A percentile compares a stretch with the other conserved stretches of the same genome.
phyloP scores from a whole-genome alignment of 306 rosid genomes.

The Sindora glabra region DNA sequence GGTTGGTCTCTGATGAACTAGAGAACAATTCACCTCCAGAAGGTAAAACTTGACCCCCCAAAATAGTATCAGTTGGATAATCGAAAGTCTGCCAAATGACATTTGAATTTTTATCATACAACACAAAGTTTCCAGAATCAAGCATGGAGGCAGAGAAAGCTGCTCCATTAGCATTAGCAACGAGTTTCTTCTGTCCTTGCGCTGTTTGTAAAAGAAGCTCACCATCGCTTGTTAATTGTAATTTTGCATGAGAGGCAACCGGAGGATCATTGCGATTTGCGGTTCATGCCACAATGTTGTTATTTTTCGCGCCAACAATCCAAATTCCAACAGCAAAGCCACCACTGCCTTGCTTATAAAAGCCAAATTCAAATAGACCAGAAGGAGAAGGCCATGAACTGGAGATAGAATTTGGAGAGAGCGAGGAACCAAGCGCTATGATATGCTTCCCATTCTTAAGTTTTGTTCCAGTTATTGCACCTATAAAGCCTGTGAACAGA shows the following conservation, averaged over 20 bases:
- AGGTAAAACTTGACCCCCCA: constrained; percentile 18
- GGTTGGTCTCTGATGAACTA: background rate
- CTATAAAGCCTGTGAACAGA: background rate
- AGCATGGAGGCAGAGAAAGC: constrained; percentile 32
- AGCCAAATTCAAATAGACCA: constrained; percentile 26
- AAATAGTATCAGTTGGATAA: constrained; percentile 19
- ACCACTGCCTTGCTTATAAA: constrained; percentile 7
- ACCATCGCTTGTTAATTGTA: constrained; percentile 17
- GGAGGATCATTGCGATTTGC: constrained; percentile 24
- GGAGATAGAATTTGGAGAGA: background rate
- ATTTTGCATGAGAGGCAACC: constrained; percentile 4
- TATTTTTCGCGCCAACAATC: background rate
- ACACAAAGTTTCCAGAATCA: constrained; percentile 31
- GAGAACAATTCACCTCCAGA: background rate
- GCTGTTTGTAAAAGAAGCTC: background rate
- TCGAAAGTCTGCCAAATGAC: constrained; percentile 35
- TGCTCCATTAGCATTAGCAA: background rate
- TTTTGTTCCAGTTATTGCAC: background rate
- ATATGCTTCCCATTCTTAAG: background rate
- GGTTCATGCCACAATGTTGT: constrained; percentile 22
- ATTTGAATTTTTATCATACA: background rate
- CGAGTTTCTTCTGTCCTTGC: background rate
- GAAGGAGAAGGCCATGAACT: constrained; percentile 14
- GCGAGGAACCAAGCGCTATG: background rate
- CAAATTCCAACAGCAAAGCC: constrained; percentile 21